Percentiles rank a stretch among this genome's conserved stretches.
These are phyloP conservation scores for Neofusicoccum laricinum DNA, from an alignment of 2,329 filamentous ascomycete species.

Conservation along the genomic window DNA sequence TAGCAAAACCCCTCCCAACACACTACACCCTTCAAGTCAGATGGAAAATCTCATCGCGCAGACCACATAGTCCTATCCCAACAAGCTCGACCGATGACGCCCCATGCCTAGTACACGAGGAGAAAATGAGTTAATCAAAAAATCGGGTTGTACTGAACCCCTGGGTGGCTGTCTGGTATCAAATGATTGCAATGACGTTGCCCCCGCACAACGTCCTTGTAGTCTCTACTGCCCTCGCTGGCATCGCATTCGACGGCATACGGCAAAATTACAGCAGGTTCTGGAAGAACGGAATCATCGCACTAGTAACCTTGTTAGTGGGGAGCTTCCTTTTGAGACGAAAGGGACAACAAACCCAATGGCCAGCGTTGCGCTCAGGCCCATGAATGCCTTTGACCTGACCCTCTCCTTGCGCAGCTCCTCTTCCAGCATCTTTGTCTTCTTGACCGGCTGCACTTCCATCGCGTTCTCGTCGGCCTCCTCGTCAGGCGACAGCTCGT, in stretches of 20 bases:
- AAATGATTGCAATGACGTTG: neutral
- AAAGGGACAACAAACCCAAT: conserved; percentile 70
- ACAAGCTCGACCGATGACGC: conserved; percentile 2
- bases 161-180: neutral
- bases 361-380: conserved; percentile 80
- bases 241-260: neutral
- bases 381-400: conserved; percentile 78
- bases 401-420: conserved; percentile 83
- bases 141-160: neutral
- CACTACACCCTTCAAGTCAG: neutral
- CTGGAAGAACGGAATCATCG: conserved; percentile 15
- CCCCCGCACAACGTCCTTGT: neutral
- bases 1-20: neutral
- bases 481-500: conserved; percentile 60
- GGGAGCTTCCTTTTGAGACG: neutral
- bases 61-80: neutral
- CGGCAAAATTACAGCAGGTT: conserved; percentile 6
- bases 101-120: neutral
- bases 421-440: conserved; percentile 67
- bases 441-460: conserved; percentile 62
- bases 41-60: neutral
- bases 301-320: neutral
- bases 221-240: neutral
- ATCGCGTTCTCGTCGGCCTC: conserved; percentile 41
- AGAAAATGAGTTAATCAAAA: neutral